A percentile compares a stretch with the other conserved stretches of the same genome.
Conservation (phyloP, 352 stramenopile genomes). For the Phytopythium kandeliae region DNA sequence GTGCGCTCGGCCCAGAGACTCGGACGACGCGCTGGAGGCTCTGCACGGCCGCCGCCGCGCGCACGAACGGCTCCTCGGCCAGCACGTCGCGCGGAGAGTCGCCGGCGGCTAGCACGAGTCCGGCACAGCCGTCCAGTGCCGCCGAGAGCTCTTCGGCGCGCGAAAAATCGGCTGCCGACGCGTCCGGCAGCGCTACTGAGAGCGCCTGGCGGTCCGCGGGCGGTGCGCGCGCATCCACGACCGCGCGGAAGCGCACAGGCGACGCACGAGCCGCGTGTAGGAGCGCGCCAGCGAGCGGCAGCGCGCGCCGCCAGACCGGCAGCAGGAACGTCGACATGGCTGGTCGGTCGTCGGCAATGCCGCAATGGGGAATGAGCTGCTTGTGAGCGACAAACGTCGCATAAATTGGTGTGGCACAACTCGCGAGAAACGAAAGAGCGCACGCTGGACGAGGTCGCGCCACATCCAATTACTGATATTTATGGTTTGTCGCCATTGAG, state of each 20-base stretch:
- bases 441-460: too few species aligned
- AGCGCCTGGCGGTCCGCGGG: not conserved
- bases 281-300: not conserved
- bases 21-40: conserved; percentile 38
- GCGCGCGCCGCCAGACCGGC: not conserved
- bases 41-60: conserved; percentile 10
- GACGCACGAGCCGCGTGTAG: not conserved
- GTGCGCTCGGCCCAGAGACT: conserved; percentile 43
- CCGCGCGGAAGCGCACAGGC: conserved; percentile 2
- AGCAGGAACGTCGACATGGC: conserved; percentile 1
- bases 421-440: too few species aligned
- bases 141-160: conserved; percentile 31
- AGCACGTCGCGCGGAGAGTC: conserved; percentile 1
- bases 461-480: not conserved
- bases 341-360: not conserved
- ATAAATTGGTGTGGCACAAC: too few species aligned
- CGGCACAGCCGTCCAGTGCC: conserved; percentile 37
- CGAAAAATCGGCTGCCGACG: conserved; percentile 33
- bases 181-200: conserved; percentile 5
- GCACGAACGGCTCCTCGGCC: conserved; percentile 16
- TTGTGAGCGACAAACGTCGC: too few species aligned
- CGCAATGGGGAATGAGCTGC: too few species aligned
- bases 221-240: not conserved
- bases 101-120: conserved; percentile 31
- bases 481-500: not conserved